These are phyloP conservation scores for Sarocladium oryzae DNA, from an alignment of 2,329 filamentous ascomycete species.

Conservation along the genomic window DNA sequence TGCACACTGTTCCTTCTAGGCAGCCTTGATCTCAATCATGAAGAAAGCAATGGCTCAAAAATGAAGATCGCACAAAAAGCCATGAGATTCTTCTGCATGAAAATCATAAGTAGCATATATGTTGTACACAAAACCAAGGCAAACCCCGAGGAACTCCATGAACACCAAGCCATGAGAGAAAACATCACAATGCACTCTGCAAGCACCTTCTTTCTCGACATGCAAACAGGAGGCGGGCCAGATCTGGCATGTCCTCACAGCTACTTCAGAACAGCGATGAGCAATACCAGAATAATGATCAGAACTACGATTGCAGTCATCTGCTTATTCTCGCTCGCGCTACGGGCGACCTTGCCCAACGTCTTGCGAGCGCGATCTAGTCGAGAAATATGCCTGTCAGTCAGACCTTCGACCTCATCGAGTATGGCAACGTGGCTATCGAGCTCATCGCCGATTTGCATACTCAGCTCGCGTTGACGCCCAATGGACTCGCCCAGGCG, in stretches of 20 bases:
- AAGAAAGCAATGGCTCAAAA: neutral
- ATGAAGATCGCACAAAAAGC: neutral
- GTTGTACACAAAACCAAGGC: too few species aligned
- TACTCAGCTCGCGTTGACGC: constrained; percentile 83
- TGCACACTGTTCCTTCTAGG: neutral
- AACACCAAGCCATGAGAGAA: constrained; percentile 6
- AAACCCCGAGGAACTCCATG: constrained; percentile 6
- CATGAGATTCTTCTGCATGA: neutral
- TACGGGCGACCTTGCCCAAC: constrained; percentile 64
- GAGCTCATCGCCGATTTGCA: constrained; percentile 93
- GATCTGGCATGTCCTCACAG: neutral
- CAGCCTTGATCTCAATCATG: too few species aligned
- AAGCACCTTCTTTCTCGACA: neutral
- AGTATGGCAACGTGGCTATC: constrained; percentile 84
- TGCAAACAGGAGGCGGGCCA: too few species aligned
- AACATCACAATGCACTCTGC: neutral
- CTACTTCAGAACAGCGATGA: constrained; percentile 77
- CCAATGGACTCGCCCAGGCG: constrained; percentile 77
- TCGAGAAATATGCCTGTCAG: constrained; percentile 72
- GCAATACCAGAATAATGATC: constrained; percentile 73
- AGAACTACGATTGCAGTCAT: constrained; percentile 74
- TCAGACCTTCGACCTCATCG: constrained; percentile 78
- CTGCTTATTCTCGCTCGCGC: constrained; percentile 80
- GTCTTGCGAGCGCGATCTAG: constrained; percentile 68
- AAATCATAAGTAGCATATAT: neutral